Evolutionary conservation across 2,329 filamentous ascomycete genomes (phyloP), one percentile per base, ranked within the genome.

Genomic region (Colletotrichum sp.): DNA sequence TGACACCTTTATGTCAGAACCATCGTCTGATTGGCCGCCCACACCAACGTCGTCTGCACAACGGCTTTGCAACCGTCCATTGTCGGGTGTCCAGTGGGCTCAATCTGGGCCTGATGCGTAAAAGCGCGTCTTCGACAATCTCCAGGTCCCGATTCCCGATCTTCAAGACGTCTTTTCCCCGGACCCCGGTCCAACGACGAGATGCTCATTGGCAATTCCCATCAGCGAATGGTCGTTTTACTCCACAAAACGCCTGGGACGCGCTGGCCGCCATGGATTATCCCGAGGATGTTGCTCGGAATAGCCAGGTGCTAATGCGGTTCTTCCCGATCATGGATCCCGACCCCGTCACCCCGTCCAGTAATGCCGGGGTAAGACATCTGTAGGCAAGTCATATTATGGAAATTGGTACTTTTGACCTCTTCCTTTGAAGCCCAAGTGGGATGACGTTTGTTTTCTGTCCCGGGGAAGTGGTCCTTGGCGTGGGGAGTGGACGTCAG

Each of bases 291-390:
- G 73, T 69, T 60, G 63, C 70, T 75, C 70, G 73, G 70, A 69
- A 73, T 34, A 75, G 64, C 48, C 39, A 73, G 64, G 73, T 75
- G 73, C 65, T 75, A 75, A 75, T 73, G 73, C 70, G 73, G 73
- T 75, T 75, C 73, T 75, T 75, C 73, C 73, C 73, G 73, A 75
- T 73, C 73, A 75, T 75, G 73, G 73, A 73, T 73, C 70, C 73
- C 70, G 70, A 73, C 64, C 73, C 73, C 61, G 72, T 74, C 68
- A 61, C 60, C 61, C 68, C 70, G 70, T 75, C 70, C 34, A 73
- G 73, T 57, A 73, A 75, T 68, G 73, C 70, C 73, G 69, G 73
- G 73, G 73, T 75, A 73, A 67, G 71, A 75, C 59, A 65, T 60
- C 39, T 60, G 43, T 61, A 71, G 70, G 43, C 57, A 75, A 48